phyloP scores from a whole-genome alignment of 2,329 filamentous ascomycete genomes.

The Xylogone sp. region DNA sequence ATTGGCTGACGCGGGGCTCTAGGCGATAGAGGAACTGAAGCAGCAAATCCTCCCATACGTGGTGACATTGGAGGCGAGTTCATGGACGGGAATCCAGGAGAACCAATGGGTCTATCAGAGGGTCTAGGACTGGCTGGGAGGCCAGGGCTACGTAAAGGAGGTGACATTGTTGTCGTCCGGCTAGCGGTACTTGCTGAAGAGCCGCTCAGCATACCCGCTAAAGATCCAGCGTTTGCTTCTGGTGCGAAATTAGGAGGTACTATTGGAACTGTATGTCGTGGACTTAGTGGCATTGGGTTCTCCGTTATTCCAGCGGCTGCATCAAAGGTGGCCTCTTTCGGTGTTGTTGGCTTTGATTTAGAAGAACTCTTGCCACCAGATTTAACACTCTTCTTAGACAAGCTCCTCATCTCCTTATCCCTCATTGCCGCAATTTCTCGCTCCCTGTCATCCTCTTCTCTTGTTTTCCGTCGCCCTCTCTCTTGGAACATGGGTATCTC shows the following conservation, averaged over 20 bases:
- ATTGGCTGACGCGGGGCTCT: constrained; percentile 71
- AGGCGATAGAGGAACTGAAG: constrained; percentile 60
- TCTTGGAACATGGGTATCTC: constrained; percentile 52
- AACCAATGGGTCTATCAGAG: constrained; percentile 48
- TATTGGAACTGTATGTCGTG: constrained; percentile 30
- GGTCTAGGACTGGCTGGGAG: constrained; percentile 59
- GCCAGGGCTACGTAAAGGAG: constrained; percentile 54
- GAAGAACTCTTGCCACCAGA: constrained; percentile 28
- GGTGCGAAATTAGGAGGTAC: constrained; percentile 27
- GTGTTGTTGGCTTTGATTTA: constrained; percentile 30
- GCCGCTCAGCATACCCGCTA: constrained; percentile 48
- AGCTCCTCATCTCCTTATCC: constrained; percentile 67
- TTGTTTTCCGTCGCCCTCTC: constrained; percentile 76
- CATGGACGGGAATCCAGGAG: constrained; percentile 50
- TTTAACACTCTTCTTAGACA: constrained; percentile 68
- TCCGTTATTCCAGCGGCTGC: constrained; percentile 12
- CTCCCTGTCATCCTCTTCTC: constrained; percentile 81
- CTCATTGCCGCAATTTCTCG: constrained; percentile 65
- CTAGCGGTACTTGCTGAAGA: constrained; percentile 14
- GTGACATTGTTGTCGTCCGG: constrained; percentile 27
- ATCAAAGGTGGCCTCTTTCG: constrained; percentile 33
- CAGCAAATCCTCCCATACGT: constrained; percentile 41
- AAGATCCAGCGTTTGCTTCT: constrained; percentile 40
- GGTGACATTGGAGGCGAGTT: constrained; percentile 69
- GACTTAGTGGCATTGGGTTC: constrained; percentile 35